A percentile compares a stretch with the other conserved stretches of the same genome.
Conservation (phyloP, 1,284 basidiomycete species). For the Ustilago curta region DNA sequence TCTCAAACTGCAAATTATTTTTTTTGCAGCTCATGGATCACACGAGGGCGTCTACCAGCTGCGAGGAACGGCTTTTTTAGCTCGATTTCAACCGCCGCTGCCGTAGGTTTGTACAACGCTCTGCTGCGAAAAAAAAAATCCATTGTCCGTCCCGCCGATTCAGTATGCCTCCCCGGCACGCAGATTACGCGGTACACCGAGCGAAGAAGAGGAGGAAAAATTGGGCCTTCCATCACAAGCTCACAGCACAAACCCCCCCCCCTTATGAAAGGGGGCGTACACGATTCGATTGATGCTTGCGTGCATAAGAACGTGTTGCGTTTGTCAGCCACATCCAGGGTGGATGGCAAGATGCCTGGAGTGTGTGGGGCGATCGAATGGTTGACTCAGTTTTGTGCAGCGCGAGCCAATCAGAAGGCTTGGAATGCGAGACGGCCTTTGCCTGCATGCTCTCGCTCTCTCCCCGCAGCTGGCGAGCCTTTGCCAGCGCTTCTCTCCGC, state of each 20-base stretch:
- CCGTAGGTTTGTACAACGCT: conserved; percentile 10
- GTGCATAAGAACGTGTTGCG: no score
- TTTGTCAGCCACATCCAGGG: no score
- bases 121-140: conserved; percentile 2
- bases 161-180: no score
- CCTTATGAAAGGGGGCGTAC: no score
- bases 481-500: conserved; percentile 1
- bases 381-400: background rate
- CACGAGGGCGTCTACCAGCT: background rate
- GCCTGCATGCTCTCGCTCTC: background rate
- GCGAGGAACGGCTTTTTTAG: conserved; percentile 9
- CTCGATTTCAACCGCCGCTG: conserved; percentile 10
- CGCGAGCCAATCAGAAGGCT: conserved; percentile 6
- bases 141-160: conserved; percentile 16
- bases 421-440: background rate
- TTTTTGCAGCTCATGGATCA: no score
- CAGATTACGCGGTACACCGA: no score
- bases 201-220: no score
- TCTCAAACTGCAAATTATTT: no score
- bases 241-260: no score
- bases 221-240: no score
- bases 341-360: no score
- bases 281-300: no score
- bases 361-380: background rate
- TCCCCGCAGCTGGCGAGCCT: conserved; percentile 1